Evolutionary conservation across 495 filamentous ascomycete genomes (phyloP), one percentile per base, ranked within the genome.

Genomic region (Daldinia bambusicola): DNA sequence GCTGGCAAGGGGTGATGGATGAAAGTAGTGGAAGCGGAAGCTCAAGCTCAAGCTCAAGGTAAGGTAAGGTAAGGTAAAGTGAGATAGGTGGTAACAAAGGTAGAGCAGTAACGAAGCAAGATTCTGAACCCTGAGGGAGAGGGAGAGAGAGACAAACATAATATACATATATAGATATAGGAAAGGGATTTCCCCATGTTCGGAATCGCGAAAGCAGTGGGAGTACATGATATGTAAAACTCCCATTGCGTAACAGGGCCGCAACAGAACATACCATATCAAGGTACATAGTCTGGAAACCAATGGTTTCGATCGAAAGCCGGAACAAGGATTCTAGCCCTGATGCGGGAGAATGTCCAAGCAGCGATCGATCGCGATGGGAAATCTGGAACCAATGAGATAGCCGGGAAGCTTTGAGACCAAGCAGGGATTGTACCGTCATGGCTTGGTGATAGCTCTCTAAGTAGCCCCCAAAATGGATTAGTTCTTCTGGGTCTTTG

Each of bases 271-370:
- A 22, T 61, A 34, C 40, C 38, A 20, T 56, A 26, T 58, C 34
- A 30, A 60, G 50, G 61, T 66, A 62, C 61, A 48, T 50, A 26
- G 4, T 26, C 5, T 53, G 50, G 37, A 18, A 30, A 32, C 58
- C 52, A 38, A 66, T 40, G 41, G 20, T 32, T 72, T 65, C 70
- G 60, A 72, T 72, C 51, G 22, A 68, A 61, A 14, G 37, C 16
- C 14, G 55, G 40, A 59, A 63, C 69, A 60, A 38, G 69, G 69
- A 72, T 71, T 63, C 2, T 59, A 55, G 8, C 32, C 70, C 70
- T 73, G 65, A 73, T 73, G 70, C 70, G 70, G 70, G 70, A 73
- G 70, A 73, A 69, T 63, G 66, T 57, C n/a, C 52, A 73, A 51
- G 66, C 55, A 57, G 66, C 70, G 70, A 73, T 73, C 70, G 70